Percentiles rank a stretch among this genome's conserved stretches.
Conservation (phyloP, 192 early-diverging fungal species). For the Dissophora ornata region DNA sequence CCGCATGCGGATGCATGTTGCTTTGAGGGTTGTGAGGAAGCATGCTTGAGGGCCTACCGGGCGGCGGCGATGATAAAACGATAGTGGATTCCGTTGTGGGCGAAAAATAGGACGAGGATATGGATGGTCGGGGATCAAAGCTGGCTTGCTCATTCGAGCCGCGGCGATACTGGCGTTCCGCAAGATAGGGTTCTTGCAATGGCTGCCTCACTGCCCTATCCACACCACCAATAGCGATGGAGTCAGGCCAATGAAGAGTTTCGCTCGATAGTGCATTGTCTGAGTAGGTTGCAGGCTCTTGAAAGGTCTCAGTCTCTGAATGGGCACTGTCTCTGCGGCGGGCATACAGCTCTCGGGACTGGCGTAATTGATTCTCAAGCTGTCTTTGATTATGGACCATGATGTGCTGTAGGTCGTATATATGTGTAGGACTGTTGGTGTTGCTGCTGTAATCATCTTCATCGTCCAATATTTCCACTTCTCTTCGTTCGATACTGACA, state of each 20-base stretch:
- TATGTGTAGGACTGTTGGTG: too few relatives aligned
- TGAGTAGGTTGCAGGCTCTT: neutral
- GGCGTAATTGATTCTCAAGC: slow-evolving; percentile 22
- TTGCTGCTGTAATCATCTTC: too few relatives aligned
- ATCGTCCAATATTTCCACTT: too few relatives aligned
- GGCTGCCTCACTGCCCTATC: neutral
- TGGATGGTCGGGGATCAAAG: slow-evolving; percentile 15
- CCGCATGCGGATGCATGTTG: neutral
- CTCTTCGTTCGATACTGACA: neutral
- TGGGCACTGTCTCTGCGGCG: neutral
- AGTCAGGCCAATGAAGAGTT: neutral
- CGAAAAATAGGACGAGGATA: slow-evolving; percentile 42
- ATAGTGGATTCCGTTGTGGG: slow-evolving; percentile 34
- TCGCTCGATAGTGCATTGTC: neutral
- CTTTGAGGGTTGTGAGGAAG: neutral
- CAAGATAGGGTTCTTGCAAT: neutral
- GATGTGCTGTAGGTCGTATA: slow-evolving; percentile 41
- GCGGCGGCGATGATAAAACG: slow-evolving; percentile 39
- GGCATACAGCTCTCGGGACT: slow-evolving; percentile 4
- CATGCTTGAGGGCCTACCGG: slow-evolving; percentile 9
- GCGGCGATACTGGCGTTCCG: neutral
- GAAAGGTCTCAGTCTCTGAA: neutral
- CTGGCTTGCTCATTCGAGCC: neutral
- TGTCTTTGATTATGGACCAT: slow-evolving; percentile 36
- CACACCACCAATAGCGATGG: neutral